phyloP scores from a whole-genome alignment of 768 basidiomycete species.

The Leccinum fibrillosum region DNA sequence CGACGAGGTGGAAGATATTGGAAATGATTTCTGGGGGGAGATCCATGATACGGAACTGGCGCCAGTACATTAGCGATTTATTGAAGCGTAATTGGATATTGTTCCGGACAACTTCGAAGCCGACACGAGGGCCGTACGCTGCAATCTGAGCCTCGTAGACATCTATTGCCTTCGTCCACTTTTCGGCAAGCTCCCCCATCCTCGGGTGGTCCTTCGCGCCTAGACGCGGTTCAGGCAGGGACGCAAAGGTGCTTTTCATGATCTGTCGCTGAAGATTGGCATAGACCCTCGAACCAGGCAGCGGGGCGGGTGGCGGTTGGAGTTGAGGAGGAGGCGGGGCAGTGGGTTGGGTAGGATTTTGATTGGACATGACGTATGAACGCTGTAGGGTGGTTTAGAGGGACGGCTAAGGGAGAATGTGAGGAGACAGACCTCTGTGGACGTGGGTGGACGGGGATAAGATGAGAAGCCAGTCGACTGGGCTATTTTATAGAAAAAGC shows the following conservation, averaged over 20 bases:
- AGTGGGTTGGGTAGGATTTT: slow-evolving; percentile 8
- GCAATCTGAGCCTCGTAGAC: slow-evolving; percentile 19
- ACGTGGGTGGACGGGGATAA: not conserved
- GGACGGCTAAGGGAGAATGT: not conserved
- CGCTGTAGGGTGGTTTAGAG: slow-evolving; percentile 3
- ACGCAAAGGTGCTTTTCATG: slow-evolving; percentile 18
- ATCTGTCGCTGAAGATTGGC: slow-evolving; percentile 15
- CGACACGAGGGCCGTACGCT: slow-evolving; percentile 18
- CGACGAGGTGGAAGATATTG: slow-evolving; percentile 60
- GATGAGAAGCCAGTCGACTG: not conserved
- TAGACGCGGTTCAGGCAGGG: slow-evolving; percentile 16
- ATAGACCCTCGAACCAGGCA: slow-evolving; percentile 20
- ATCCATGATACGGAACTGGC: slow-evolving; percentile 54
- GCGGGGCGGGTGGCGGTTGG: slow-evolving; percentile 5
- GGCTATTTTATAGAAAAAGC: slow-evolving; percentile 23
- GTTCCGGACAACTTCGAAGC: slow-evolving; percentile 4
- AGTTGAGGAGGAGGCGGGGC: slow-evolving; percentile 2
- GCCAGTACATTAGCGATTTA: slow-evolving; percentile 32
- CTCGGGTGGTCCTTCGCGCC: not conserved
- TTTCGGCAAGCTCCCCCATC: slow-evolving; percentile 2
- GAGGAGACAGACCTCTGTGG: slow-evolving; percentile 4
- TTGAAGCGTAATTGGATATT: slow-evolving; percentile 21
- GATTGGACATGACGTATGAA: slow-evolving; percentile 15
- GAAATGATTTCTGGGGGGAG: slow-evolving; percentile 64
- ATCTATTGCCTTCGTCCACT: slow-evolving; percentile 18